phyloP scores from a whole-genome alignment of 192 early-diverging fungal species.

The Chytriomyces sp. region DNA sequence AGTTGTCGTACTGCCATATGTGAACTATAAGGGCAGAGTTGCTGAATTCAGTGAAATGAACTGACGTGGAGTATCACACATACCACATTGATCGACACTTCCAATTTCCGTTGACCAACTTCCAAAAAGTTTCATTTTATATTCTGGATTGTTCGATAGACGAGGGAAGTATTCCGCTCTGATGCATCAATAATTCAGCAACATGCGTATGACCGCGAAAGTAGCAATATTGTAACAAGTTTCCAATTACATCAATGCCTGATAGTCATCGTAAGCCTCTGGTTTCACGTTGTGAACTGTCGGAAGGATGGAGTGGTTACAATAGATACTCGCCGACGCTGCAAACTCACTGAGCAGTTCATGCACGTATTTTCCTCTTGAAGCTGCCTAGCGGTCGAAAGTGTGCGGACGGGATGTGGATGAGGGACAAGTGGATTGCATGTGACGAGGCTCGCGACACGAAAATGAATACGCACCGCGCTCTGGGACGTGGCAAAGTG shows the following conservation, averaged over 20 bases:
- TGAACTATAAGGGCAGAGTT: slow-evolving; percentile 62
- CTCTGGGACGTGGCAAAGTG: slow-evolving; percentile 63
- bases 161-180: slow-evolving; percentile 77
- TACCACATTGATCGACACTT: slow-evolving; percentile 81
- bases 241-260: slow-evolving; percentile 56
- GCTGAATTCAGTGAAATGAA: not conserved
- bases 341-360: slow-evolving; percentile 72
- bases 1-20: slow-evolving; percentile 94
- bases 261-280: slow-evolving; percentile 84
- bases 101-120: slow-evolving; percentile 89
- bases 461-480: slow-evolving; percentile 42
- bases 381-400: slow-evolving; percentile 51
- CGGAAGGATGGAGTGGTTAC: not conserved
- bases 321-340: slow-evolving; percentile 1
- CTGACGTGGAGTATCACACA: slow-evolving; percentile 10
- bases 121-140: slow-evolving; percentile 81
- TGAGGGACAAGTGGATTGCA: not conserved
- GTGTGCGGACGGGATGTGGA: not conserved
- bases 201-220: not conserved
- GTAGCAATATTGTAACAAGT: not conserved
- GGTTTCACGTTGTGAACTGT: slow-evolving; percentile 82
- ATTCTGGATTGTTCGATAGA: slow-evolving; percentile 74
- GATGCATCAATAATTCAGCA: not conserved
- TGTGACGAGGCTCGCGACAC: not conserved
- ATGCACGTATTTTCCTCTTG: slow-evolving; percentile 84